These are phyloP conservation scores for Pyrenochaeta sp. DNA, from an alignment of 2,329 filamentous ascomycete genomes.

Conservation along the genomic window DNA sequence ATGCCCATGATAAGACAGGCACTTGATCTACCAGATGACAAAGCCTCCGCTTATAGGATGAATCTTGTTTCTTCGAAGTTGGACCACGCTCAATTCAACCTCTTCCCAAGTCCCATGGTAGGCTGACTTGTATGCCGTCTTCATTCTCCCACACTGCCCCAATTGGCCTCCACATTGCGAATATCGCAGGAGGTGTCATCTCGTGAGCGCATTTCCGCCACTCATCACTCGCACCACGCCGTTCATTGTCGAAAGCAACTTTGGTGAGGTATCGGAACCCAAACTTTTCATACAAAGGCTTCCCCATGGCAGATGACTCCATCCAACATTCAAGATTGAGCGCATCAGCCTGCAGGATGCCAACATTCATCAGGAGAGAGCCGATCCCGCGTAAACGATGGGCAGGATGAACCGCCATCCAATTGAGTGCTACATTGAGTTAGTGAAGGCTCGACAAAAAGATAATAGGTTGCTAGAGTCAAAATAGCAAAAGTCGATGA, in stretches of 20 bases:
- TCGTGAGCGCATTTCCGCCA: constrained; percentile 45
- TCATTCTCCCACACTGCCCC: constrained; percentile 20
- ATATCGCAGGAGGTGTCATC: constrained; percentile 38
- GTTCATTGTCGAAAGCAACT: constrained; percentile 39
- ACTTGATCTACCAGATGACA: too few species aligned
- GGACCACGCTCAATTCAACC: too few species aligned
- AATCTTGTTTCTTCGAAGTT: neutral
- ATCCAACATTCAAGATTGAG: constrained; percentile 48
- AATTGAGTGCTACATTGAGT: constrained; percentile 40
- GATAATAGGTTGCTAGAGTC: neutral
- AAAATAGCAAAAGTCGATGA: constrained; percentile 4
- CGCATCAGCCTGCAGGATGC: constrained; percentile 42
- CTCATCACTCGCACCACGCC: constrained; percentile 31
- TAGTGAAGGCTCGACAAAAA: constrained; percentile 7
- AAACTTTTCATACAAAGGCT: constrained; percentile 46
- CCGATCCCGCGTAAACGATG: constrained; percentile 48
- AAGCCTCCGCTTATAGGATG: neutral
- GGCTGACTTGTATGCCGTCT: constrained; percentile 19
- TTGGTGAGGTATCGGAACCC: constrained; percentile 37
- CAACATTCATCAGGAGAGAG: constrained; percentile 44
- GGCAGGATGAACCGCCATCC: constrained; percentile 45
- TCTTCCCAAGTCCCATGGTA: constrained; percentile 34
- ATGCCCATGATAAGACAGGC: too few species aligned
- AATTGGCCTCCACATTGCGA: constrained; percentile 45
- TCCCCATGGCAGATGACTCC: constrained; percentile 47